Base-by-base conservation (phyloP, 2,329 filamentous ascomycete genomes). In the Penicillium sp. region DNA sequence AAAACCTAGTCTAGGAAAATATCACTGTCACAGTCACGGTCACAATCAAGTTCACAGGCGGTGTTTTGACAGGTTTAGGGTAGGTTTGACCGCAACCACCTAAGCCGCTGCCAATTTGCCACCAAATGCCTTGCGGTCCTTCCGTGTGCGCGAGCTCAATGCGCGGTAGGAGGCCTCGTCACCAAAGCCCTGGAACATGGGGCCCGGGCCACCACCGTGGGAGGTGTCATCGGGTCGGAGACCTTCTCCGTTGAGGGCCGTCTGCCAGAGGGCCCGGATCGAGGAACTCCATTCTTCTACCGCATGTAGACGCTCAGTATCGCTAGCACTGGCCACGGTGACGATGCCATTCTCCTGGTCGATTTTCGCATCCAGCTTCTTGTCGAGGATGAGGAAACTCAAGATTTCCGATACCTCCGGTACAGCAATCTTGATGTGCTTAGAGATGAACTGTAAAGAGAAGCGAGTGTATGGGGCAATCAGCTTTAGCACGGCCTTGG, bases 391-490 rank as follows among this genome's bases (percentile, higher is more conserved):
- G 49, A 97, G 81, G 76, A 92, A 96, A 44, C 92, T 89, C n/a
- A 97, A 79, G 58, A 99, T 97, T 67, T 99, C 94, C 76, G 95
- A 89, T 2, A 96, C 92, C 75, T 99, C 94, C 13, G 84, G 79
- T 43, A 91, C 83, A 24, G 88, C 87, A 61, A 99, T 96, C 71
- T 89, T 89, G 59, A 99, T 87, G 66, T 93, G 88, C 66, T 88
- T 87, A 24, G 92, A 92, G 63, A 99, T 91, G 81, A 95, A 96
- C 18, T 81, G 80, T 21, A 97, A 80, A 60, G 89, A 91, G 84
- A 97, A 96, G 48, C 92, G 87, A 5, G 91, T 95, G 79, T 97
- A 99, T 0, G 94, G 94, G 4, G 92, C 92, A 60, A 97, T 94
- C 21, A 97, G 81, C 76, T 94, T 96, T 60, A 96, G 79, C 9